These are phyloP conservation scores for Aspergillus sp. DNA, from an alignment of 2,329 filamentous ascomycete genomes.

Conservation along the genomic window DNA sequence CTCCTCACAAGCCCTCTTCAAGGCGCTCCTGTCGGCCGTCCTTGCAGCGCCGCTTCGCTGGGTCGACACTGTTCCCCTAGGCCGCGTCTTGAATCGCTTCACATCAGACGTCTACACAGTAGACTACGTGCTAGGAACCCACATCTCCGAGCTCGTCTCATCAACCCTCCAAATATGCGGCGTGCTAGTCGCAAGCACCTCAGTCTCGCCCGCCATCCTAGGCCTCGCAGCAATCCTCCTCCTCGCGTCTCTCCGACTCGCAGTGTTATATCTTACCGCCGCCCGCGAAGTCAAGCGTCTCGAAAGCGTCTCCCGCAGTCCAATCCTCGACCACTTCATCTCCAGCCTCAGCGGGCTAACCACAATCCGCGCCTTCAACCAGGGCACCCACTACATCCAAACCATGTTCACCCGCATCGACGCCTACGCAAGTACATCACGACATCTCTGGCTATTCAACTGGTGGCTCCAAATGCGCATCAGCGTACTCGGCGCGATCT, in stretches of 20 bases:
- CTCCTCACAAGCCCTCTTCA: neutral
- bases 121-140: conserved; percentile 66
- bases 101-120: conserved; percentile 39
- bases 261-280: too few species aligned
- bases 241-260: too few species aligned
- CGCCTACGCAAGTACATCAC: conserved; percentile 63
- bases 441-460: conserved; percentile 70
- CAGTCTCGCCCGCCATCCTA: too few species aligned
- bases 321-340: conserved; percentile 77
- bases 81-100: conserved; percentile 73
- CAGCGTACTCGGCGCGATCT: conserved; percentile 66
- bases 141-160: conserved; percentile 66
- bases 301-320: conserved; percentile 53
- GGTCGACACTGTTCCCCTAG: conserved; percentile 75
- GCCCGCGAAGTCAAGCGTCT: too few species aligned
- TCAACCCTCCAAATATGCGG: conserved; percentile 56
- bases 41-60: conserved; percentile 67
- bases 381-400: conserved; percentile 65
- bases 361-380: conserved; percentile 71
- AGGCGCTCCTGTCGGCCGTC: conserved; percentile 42
- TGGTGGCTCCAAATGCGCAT: conserved; percentile 76
- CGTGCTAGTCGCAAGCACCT: conserved; percentile 32
- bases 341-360: conserved; percentile 69
- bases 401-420: conserved; percentile 71
- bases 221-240: too few species aligned